phyloP scores from a whole-genome alignment of 805 yeast species.

The Wickerhamiella spandovensis region DNA sequence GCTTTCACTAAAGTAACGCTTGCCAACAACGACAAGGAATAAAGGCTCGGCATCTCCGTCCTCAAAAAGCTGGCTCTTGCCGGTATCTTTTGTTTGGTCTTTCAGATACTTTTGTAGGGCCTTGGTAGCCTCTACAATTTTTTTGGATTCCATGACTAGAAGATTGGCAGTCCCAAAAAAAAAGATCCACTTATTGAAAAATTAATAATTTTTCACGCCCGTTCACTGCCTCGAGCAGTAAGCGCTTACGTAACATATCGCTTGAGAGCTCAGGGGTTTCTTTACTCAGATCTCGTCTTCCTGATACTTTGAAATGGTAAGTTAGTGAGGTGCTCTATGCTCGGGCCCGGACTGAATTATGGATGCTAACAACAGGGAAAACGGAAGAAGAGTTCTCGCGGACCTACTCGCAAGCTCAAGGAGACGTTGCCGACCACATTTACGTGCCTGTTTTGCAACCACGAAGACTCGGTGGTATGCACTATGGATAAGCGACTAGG shows the following conservation, averaged over 20 bases:
- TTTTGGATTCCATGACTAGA: constrained; percentile 16
- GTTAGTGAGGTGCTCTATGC: background rate
- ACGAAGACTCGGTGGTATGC: constrained; percentile 83
- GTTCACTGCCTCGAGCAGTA: background rate
- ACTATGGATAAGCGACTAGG: constrained; percentile 74
- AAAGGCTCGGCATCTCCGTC: constrained; percentile 40
- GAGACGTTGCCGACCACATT: constrained; percentile 71
- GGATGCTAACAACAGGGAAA: constrained; percentile 39
- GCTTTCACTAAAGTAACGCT: constrained; percentile 49
- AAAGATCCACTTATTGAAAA: background rate
- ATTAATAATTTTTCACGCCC: constrained; percentile 3
- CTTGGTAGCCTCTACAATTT: constrained; percentile 25
- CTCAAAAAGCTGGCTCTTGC: constrained; percentile 37
- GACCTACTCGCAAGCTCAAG: constrained; percentile 65
- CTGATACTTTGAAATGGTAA: constrained; percentile 1
- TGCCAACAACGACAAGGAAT: constrained; percentile 50
- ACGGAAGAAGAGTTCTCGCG: constrained; percentile 71
- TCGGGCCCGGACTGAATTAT: background rate
- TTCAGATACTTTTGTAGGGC: constrained; percentile 53
- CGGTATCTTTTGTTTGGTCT: constrained; percentile 24
- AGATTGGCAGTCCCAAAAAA: background rate
- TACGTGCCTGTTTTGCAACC: constrained; percentile 89
- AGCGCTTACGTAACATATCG: background rate
- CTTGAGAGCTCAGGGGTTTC: background rate
- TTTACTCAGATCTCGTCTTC: background rate